These are phyloP conservation scores for Viola odorata DNA, from an alignment of 345 rosid genomes.

Conservation along the genomic window DNA sequence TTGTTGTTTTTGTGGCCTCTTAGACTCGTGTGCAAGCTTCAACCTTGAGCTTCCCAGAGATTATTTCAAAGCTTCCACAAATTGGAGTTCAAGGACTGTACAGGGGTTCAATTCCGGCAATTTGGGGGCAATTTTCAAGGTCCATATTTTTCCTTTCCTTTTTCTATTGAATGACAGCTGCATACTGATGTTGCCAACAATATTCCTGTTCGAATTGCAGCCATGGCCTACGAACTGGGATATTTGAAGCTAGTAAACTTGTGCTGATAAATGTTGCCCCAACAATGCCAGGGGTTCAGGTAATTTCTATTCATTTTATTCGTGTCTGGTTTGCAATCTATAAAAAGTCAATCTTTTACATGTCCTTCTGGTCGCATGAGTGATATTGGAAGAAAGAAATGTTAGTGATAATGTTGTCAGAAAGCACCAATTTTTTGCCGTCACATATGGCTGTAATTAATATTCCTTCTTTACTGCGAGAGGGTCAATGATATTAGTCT, in stretches of 20 bases:
- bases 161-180: slow-evolving; percentile 5
- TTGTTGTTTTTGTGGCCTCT: slow-evolving; percentile 14
- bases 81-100: slow-evolving; percentile 81
- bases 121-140: slow-evolving; percentile 98
- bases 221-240: slow-evolving; percentile 94
- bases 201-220: slow-evolving; percentile 34
- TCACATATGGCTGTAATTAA: too few relatives aligned
- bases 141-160: slow-evolving; percentile 15
- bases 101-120: slow-evolving; percentile 94
- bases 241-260: slow-evolving; percentile 86
- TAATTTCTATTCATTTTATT: slow-evolving; percentile 14
- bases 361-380: too few relatives aligned
- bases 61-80: slow-evolving; percentile 85
- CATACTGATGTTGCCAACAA: slow-evolving; percentile 7
- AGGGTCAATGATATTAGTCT: not conserved
- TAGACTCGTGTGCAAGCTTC: slow-evolving; percentile 99
- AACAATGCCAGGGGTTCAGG: slow-evolving; percentile 84
- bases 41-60: slow-evolving; percentile 69
- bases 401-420: too few relatives aligned
- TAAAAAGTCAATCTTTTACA: too few relatives aligned
- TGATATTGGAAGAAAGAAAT: too few relatives aligned
- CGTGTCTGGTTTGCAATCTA: too few relatives aligned
- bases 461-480: too few relatives aligned
- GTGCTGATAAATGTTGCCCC: slow-evolving; percentile 86
- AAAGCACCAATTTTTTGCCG: too few relatives aligned